A percentile compares a stretch with the other conserved stretches of the same genome.
Evolutionary conservation across 768 basidiomycete genomes (phyloP).

Genomic region (Leccinum rimulosum): DNA sequence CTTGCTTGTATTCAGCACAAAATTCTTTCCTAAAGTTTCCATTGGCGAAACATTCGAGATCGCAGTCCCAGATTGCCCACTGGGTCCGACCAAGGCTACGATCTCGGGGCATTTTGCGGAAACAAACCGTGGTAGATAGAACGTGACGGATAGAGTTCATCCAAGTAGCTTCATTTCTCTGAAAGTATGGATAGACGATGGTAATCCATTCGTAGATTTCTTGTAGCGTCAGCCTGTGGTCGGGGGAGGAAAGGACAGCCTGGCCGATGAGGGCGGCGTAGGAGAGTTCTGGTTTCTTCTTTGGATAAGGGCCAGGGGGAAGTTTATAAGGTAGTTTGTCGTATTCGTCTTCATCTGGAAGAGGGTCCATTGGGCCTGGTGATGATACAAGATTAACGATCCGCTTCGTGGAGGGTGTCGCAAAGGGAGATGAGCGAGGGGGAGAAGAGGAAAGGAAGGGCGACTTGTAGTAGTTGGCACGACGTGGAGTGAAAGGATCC

Average conservation of each 20-base stretch:
- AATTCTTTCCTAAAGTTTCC: slow-evolving; percentile 76
- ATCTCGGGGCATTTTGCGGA: slow-evolving; percentile 80
- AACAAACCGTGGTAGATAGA: slow-evolving; percentile 86
- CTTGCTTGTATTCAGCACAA: slow-evolving; percentile 38
- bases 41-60: slow-evolving; percentile 76
- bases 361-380: slow-evolving; percentile 71
- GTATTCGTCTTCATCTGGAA: slow-evolving; percentile 62
- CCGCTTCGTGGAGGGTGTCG: slow-evolving; percentile 55
- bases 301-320: slow-evolving; percentile 81
- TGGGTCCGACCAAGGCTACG: slow-evolving; percentile 76
- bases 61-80: slow-evolving; percentile 86
- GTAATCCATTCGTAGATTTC: slow-evolving; percentile 98
- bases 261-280: slow-evolving; percentile 97
- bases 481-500: slow-evolving; percentile 52
- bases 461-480: slow-evolving; percentile 40
- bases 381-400: slow-evolving; percentile 80
- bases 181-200: slow-evolving; percentile 90
- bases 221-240: slow-evolving; percentile 84
- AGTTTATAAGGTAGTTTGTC: slow-evolving; percentile 70
- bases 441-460: slow-evolving; percentile 64
- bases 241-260: slow-evolving; percentile 81
- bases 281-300: slow-evolving; percentile 78
- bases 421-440: slow-evolving; percentile 55
- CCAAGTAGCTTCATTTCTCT: slow-evolving; percentile 92
- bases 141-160: slow-evolving; percentile 99